Evolutionary conservation across 441 rosid genomes (phyloP), one percentile per base, ranked within the genome.

Genomic region (Populus tomentosa): DNA sequence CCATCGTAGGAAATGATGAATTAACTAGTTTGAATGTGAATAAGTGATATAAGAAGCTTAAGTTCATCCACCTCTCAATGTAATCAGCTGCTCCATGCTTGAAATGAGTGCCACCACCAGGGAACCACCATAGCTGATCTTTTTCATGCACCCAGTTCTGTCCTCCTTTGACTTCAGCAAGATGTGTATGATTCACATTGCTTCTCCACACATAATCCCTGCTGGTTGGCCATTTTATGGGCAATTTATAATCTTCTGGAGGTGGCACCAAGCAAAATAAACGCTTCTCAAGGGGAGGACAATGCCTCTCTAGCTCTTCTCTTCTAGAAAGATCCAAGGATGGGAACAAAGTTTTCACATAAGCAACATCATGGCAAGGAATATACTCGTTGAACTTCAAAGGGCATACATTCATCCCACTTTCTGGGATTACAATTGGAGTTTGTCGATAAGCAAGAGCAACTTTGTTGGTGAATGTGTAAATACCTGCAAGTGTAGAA

Each of bases 31-130:
- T 21, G 38, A 77, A 80, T 68, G 67, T 14, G 56, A 76, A 35
- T 62, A 35, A 46, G 33, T 24, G 18, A 63, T 20, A 23, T 18
- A 64, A 50, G 53, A 72, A 75, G 18, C 36, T 42, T 6, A 70
- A 78, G 28, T 72, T 28, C 38, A 80, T 24, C 71, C 83, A 92
- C 99, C 99, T 88, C 75, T 94, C 84, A 78, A 95, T 95, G 79
- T 95, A 95, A 77, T 95, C 99, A 56, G 91, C 42, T 81, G 99
- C 98, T 30, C 99, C 99, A 65, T 92, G 94, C 86, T 94, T 95
- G 83, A 95, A 95, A 90, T 95, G 97, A 74, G 99, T 91, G 73
- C 99, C 99, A 40, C 99, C 99, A 42, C 99, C 97, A 1, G 99
- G 99, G 74, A 95, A 95, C 97, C 97, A 94, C 98, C 98, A 94